These are phyloP conservation scores for Xylariales sp. DNA, from an alignment of 2,329 filamentous ascomycete genomes.

Conservation along the genomic window DNA sequence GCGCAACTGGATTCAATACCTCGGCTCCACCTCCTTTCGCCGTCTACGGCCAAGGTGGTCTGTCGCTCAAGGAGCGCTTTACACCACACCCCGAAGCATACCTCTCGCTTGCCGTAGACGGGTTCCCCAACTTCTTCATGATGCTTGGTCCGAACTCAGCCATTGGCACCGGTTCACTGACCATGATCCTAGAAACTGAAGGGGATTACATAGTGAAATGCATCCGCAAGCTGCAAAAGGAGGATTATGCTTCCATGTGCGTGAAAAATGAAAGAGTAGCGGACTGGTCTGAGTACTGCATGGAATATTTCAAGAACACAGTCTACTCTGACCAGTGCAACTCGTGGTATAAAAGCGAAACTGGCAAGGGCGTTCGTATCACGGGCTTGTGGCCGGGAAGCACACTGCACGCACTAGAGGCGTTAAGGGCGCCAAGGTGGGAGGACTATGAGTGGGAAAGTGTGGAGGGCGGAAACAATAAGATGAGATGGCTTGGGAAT, in stretches of 20 bases:
- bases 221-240: conserved; percentile 43
- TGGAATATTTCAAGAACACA: conserved; percentile 42
- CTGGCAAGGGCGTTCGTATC: conserved; percentile 33
- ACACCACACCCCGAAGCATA: neutral
- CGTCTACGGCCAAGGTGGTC: neutral
- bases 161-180: conserved; percentile 42
- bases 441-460: conserved; percentile 40
- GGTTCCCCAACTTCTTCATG: neutral
- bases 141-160: conserved; percentile 31
- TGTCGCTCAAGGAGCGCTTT: neutral
- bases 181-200: conserved; percentile 41
- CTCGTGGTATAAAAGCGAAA: conserved; percentile 49
- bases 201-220: conserved; percentile 43
- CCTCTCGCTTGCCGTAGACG: neutral
- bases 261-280: conserved; percentile 38
- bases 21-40: neutral
- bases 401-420: conserved; percentile 38
- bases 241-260: conserved; percentile 38
- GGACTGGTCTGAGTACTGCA: conserved; percentile 42
- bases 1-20: neutral
- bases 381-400: conserved; percentile 42
- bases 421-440: conserved; percentile 37
- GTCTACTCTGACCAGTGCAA: conserved; percentile 45
- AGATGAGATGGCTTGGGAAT: conserved; percentile 36
- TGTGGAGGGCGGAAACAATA: conserved; percentile 25